Percentiles rank a stretch among this genome's conserved stretches.
Evolutionary conservation across 306 rosid genomes (phyloP).

Genomic region (Vigna angularis): DNA sequence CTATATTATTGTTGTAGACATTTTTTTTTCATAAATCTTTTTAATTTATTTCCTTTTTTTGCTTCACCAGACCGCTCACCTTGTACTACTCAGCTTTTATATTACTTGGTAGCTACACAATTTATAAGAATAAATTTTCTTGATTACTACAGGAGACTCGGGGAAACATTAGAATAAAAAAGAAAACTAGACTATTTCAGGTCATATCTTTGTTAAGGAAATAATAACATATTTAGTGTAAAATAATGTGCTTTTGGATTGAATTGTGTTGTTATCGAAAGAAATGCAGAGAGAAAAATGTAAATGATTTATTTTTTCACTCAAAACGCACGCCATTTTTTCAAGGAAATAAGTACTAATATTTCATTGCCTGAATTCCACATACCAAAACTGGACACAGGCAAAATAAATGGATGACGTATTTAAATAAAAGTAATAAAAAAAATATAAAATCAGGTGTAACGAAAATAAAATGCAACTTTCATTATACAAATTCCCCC

Average conservation of each 20-base stretch:
- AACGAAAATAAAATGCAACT: constrained; percentile 26
- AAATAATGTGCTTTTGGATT: neutral
- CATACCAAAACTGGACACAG: neutral
- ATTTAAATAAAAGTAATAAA: constrained; percentile 2
- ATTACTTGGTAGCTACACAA: neutral
- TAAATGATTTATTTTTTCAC: neutral
- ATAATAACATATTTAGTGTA: neutral
- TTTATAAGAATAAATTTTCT: neutral
- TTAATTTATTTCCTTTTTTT: neutral
- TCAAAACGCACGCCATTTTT: neutral
- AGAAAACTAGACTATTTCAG: neutral
- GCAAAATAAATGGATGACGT: constrained; percentile 5
- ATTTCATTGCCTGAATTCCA: neutral
- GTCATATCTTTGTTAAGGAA: neutral
- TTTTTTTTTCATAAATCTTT: neutral
- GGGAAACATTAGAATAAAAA: neutral
- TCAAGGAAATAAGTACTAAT: neutral
- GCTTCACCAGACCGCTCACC: neutral
- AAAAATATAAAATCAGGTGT: constrained; percentile 20
- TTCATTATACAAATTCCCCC: constrained; percentile 41
- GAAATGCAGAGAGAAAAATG: neutral
- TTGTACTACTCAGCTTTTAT: neutral
- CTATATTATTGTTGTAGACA: neutral
- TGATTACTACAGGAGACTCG: neutral
- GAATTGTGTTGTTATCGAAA: neutral